phyloP scores from a whole-genome alignment of 2,329 filamentous ascomycete species.

The Meredithiella fracta region DNA sequence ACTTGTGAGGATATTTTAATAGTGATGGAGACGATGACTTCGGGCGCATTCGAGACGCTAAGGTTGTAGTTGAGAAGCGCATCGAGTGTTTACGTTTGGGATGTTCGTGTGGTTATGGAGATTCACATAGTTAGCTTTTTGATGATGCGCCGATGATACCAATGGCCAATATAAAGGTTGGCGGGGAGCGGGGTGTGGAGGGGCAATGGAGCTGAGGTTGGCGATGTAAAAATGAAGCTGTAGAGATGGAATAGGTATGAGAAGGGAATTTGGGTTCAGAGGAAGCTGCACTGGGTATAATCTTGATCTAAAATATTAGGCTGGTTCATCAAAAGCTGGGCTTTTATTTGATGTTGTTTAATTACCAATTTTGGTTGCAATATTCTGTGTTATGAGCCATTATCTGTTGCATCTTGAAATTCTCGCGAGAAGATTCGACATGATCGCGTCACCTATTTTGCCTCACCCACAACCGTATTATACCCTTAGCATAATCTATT shows the following conservation, averaged over 20 bases:
- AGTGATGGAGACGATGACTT: background rate
- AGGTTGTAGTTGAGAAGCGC: background rate
- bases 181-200: background rate
- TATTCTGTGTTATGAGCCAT: too few species aligned
- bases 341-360: background rate
- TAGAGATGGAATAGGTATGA: background rate
- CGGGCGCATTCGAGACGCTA: background rate
- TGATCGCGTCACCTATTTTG: background rate
- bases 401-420: background rate
- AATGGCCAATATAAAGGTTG: background rate
- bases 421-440: constrained; percentile 2
- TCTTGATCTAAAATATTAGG: too few species aligned
- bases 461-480: background rate
- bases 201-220: background rate
- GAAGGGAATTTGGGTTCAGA: background rate
- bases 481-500: background rate
- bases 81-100: background rate
- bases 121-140: background rate
- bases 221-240: constrained; percentile 3
- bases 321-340: too few species aligned
- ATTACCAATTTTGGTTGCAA: background rate
- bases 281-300: background rate
- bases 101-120: background rate
- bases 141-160: background rate
- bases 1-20: background rate